Conservation (phyloP, 257 asterid species). For the Anisodus tanguticus region DNA sequence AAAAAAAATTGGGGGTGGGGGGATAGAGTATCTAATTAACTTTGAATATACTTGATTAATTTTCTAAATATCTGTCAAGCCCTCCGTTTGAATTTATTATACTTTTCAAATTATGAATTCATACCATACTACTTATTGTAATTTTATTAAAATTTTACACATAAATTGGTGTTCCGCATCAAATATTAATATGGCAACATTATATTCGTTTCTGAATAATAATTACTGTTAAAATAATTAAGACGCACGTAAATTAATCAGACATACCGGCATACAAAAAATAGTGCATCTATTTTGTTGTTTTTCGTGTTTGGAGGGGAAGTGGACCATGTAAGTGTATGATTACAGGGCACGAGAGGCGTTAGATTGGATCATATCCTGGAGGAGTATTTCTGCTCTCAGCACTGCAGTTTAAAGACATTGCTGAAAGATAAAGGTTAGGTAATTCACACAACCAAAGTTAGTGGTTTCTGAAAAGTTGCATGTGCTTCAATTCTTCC, state of each 20-base stretch:
- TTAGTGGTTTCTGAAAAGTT: conserved; percentile 45
- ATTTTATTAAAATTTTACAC: too few relatives aligned
- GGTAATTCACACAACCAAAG: conserved; percentile 33
- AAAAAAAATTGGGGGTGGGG: too few relatives aligned
- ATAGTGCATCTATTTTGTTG: neutral
- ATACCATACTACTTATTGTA: too few relatives aligned
- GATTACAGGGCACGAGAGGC: conserved; percentile 16
- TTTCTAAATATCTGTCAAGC: neutral
- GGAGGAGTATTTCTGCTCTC: neutral
- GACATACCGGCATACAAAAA: neutral
- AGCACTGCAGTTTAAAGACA: conserved; percentile 5
- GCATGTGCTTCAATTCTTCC: conserved; percentile 33
- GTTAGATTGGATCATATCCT: conserved; percentile 7
- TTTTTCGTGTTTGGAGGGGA: neutral
- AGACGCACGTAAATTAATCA: neutral
- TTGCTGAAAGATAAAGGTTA: conserved; percentile 41
- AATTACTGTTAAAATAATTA: neutral
- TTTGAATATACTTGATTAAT: neutral
- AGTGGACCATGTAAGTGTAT: conserved; percentile 30
- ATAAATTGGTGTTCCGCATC: too few relatives aligned
- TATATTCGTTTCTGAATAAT: neutral
- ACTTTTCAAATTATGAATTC: too few relatives aligned
- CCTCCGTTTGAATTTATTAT: neutral
- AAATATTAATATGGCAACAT: too few relatives aligned
- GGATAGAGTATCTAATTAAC: neutral